A percentile compares a stretch with the other conserved stretches of the same genome.
phyloP scores from a whole-genome alignment of 495 filamentous ascomycete species.

The Cercophora scortea region DNA sequence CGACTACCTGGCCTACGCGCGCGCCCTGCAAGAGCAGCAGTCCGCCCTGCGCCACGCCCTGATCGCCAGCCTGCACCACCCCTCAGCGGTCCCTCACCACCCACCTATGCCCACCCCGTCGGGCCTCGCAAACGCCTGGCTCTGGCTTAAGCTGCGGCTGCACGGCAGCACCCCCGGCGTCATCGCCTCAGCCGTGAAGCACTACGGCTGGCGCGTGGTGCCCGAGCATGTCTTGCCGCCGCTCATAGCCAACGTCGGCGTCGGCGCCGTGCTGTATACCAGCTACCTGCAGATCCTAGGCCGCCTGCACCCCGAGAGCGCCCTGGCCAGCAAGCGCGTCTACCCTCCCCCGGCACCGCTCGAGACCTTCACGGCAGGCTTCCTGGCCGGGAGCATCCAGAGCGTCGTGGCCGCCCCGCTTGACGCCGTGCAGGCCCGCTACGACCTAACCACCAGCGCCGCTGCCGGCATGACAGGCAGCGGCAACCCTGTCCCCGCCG shows the following conservation, averaged over 20 bases:
- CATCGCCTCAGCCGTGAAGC: slow-evolving; percentile 67
- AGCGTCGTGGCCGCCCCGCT: slow-evolving; percentile 76
- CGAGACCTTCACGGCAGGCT: slow-evolving; percentile 68
- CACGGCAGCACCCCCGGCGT: slow-evolving; percentile 71
- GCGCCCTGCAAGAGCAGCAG: slow-evolving; percentile 32
- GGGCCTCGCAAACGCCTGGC: slow-evolving; percentile 3
- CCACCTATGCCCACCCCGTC: not conserved
- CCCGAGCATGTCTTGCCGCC: slow-evolving; percentile 85
- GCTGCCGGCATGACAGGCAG: slow-evolving; percentile 17
- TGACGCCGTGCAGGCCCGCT: slow-evolving; percentile 80
- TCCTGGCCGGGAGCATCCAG: slow-evolving; percentile 69
- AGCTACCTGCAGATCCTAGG: slow-evolving; percentile 77
- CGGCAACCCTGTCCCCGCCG: slow-evolving; percentile 39
- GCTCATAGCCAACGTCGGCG: slow-evolving; percentile 73
- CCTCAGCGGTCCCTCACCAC: not conserved
- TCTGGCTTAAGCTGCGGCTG: slow-evolving; percentile 50
- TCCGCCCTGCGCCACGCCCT: slow-evolving; percentile 16
- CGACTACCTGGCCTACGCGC: slow-evolving; percentile 57
- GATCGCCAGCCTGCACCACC: slow-evolving; percentile 24
- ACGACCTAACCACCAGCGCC: slow-evolving; percentile 37
- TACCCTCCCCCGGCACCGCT: slow-evolving; percentile 64
- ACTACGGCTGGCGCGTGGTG: slow-evolving; percentile 79
- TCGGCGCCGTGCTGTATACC: slow-evolving; percentile 82
- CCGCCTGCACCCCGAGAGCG: slow-evolving; percentile 62
- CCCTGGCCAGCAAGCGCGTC: slow-evolving; percentile 56